Evolutionary conservation across 1,284 basidiomycete genomes (phyloP).

Genomic region (Moesziomyces parantarcticus): DNA sequence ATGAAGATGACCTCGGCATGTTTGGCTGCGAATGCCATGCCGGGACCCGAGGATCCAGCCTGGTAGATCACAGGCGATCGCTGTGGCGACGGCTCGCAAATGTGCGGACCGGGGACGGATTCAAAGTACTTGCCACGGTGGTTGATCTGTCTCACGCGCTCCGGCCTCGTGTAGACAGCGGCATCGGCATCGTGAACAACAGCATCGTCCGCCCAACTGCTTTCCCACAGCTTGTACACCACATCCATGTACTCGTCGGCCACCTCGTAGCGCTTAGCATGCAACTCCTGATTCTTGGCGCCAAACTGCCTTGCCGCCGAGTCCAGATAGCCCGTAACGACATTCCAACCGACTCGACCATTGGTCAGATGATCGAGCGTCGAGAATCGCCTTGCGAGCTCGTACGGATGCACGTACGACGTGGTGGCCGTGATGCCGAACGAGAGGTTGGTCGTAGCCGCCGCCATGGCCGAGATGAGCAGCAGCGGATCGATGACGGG

Average conservation of each 20-base stretch:
- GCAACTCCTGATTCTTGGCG: slow-evolving; percentile 54
- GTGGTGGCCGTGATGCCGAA: slow-evolving; percentile 64
- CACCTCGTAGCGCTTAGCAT: slow-evolving; percentile 59
- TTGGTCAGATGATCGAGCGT: slow-evolving; percentile 69
- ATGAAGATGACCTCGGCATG: slow-evolving; percentile 69
- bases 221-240: slow-evolving; percentile 69
- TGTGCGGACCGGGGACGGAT: slow-evolving; percentile 64
- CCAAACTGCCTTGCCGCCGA: slow-evolving; percentile 66
- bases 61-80: slow-evolving; percentile 68
- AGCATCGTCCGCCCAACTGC: slow-evolving; percentile 67
- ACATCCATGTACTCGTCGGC: slow-evolving; percentile 63
- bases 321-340: slow-evolving; percentile 68
- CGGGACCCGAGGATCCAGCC: slow-evolving; percentile 64
- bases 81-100: slow-evolving; percentile 66
- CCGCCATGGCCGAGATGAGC: slow-evolving; percentile 60
- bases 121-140: slow-evolving; percentile 66
- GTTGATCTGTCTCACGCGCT: slow-evolving; percentile 63
- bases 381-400: slow-evolving; percentile 65
- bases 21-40: slow-evolving; percentile 65
- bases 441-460: slow-evolving; percentile 54
- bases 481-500: slow-evolving; percentile 60
- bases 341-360: slow-evolving; percentile 68
- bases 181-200: slow-evolving; percentile 47
- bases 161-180: slow-evolving; percentile 59
- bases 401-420: slow-evolving; percentile 66